Evolutionary conservation across 2,329 filamentous ascomycete species (phyloP).

Genomic region (Sporothrix variecibatus): DNA sequence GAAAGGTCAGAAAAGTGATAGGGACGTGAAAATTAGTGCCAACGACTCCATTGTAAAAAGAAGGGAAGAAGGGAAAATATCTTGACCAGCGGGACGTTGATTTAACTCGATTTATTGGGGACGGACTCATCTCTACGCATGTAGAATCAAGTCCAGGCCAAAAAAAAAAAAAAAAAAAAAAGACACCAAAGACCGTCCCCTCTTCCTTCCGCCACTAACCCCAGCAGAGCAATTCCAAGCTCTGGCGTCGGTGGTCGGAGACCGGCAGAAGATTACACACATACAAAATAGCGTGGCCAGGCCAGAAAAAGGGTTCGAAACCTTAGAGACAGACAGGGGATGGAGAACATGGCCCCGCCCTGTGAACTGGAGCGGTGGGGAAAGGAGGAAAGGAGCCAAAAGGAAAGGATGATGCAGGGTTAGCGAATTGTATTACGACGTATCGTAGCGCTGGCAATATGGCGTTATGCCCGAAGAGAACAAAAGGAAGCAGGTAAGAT

Average conservation of each 20-base stretch:
- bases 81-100: background rate
- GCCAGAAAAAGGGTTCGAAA: conserved; percentile 1
- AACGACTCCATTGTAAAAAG: background rate
- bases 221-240: conserved; percentile 15
- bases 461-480: background rate
- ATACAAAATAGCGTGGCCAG: conserved; percentile 5
- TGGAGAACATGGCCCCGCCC: background rate
- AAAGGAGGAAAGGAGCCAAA: background rate
- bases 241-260: conserved; percentile 9
- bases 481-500: too few relatives aligned
- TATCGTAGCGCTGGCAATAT: background rate
- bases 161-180: too few relatives aligned
- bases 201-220: background rate
- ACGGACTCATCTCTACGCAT: conserved; percentile 22
- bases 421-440: background rate
- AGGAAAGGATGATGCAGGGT: background rate
- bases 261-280: conserved; percentile 1
- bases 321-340: background rate
- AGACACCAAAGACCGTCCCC: background rate
- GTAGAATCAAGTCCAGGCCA: conserved; percentile 9
- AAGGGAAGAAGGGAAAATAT: background rate
- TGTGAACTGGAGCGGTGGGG: background rate
- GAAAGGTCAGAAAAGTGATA: background rate
- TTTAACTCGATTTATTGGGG: background rate
- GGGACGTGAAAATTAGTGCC: background rate